phyloP scores from a whole-genome alignment of 139 green algal species.

The Parachlorella kessleri region DNA sequence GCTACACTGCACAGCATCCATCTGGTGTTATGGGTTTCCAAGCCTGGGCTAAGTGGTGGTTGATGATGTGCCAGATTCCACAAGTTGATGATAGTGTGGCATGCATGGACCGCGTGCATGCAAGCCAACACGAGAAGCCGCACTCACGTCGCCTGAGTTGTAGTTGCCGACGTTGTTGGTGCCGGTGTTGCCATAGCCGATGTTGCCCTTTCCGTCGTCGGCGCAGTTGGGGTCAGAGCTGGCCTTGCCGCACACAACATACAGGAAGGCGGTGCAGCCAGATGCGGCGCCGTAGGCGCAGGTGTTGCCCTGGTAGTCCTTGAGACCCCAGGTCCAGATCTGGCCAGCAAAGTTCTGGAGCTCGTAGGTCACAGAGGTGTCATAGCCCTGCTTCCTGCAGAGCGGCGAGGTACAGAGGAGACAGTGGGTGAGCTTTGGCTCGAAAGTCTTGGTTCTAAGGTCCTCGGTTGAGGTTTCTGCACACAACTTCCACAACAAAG shows the following conservation, averaged over 20 bases:
- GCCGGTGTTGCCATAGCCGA: slow-evolving; percentile 1
- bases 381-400: background rate
- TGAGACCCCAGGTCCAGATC: background rate
- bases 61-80: too few species aligned
- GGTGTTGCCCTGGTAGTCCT: background rate
- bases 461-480: too few species aligned
- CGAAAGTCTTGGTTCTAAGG: too few species aligned
- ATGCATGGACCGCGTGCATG: too few species aligned
- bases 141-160: background rate
- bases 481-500: background rate
- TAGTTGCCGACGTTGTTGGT: background rate
- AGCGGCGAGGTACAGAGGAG: background rate
- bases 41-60: too few species aligned
- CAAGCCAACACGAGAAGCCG: too few species aligned
- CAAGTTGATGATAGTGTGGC: too few species aligned
- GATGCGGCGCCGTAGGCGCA: background rate
- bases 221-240: background rate
- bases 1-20: too few species aligned
- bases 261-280: background rate
- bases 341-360: background rate
- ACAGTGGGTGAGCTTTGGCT: background rate
- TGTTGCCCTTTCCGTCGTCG: background rate
- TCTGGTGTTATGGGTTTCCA: too few species aligned
- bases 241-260: background rate
- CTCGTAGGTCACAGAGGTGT: background rate